These are phyloP conservation scores for Hirschfeldia incana DNA, from an alignment of 345 rosid genomes.

Conservation along the genomic window DNA sequence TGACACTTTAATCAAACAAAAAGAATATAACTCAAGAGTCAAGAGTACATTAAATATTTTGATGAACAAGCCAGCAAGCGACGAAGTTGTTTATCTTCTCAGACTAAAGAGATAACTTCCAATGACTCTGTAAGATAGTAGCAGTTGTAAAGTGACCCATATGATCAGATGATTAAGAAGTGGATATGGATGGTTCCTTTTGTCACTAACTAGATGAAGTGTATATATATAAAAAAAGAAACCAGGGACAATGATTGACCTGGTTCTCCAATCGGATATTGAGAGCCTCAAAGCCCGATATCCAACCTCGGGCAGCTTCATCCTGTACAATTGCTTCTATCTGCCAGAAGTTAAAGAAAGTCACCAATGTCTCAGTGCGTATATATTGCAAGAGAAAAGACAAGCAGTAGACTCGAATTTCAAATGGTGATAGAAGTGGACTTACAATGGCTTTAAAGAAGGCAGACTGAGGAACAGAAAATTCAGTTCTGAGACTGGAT, in stretches of 20 bases:
- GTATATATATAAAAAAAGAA: neutral
- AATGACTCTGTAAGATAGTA: too few species aligned
- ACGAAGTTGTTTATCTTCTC: neutral
- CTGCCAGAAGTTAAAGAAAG: constrained; percentile 32
- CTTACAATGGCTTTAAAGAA: constrained; percentile 81
- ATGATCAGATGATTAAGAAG: neutral
- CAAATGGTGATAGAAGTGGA: neutral
- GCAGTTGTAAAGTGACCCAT: neutral
- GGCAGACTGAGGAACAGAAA: constrained; percentile 79
- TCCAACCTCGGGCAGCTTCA: constrained; percentile 63
- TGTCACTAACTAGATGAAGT: neutral
- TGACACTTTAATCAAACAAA: neutral
- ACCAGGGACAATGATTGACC: constrained; percentile 47
- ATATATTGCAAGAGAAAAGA: too few species aligned
- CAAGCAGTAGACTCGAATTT: too few species aligned
- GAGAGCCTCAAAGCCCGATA: constrained; percentile 66
- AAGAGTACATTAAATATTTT: neutral
- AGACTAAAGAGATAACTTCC: too few species aligned
- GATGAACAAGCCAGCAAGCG: neutral
- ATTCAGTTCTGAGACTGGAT: constrained; percentile 81
- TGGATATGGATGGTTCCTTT: neutral
- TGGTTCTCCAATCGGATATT: constrained; percentile 71
- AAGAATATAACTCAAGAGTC: constrained; percentile 1
- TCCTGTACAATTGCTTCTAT: constrained; percentile 84
- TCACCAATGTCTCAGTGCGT: neutral